Evolutionary conservation across 2,329 filamentous ascomycete genomes (phyloP).

Genomic region (Emericellopsis atlantica): DNA sequence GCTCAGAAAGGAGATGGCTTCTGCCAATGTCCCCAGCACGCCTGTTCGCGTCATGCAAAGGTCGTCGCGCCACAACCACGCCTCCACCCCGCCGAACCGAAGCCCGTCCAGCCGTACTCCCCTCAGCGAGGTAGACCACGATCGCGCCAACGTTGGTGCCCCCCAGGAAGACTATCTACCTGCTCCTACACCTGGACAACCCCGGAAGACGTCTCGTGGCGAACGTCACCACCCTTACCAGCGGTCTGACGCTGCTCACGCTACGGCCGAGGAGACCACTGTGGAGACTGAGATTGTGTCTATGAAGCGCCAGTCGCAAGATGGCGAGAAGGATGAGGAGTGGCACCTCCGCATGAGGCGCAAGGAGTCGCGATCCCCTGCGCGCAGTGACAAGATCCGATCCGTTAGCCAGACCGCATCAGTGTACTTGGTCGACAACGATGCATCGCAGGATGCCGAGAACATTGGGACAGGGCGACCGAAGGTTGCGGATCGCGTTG

Average conservation of each 20-base stretch:
- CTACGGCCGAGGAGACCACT: conserved; percentile 34
- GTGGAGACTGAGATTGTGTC: conserved; percentile 48
- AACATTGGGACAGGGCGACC: conserved; percentile 51
- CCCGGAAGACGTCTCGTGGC: conserved; percentile 71
- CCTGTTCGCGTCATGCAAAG: conserved; percentile 51
- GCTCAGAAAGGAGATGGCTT: conserved; percentile 45
- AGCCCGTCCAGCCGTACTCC: conserved; percentile 66
- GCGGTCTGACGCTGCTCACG: conserved; percentile 35
- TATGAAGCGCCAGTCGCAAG: conserved; percentile 48
- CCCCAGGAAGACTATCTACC: conserved; percentile 85
- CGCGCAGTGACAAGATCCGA: conserved; percentile 47
- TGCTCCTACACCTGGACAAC: conserved; percentile 89
- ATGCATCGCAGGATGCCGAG: conserved; percentile 57
- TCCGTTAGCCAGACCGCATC: conserved; percentile 69
- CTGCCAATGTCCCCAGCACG: conserved; percentile 39
- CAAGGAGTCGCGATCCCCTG: conserved; percentile 52
- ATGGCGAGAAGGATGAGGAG: conserved; percentile 70
- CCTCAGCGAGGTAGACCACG: conserved; percentile 87
- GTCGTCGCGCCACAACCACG: conserved; percentile 49
- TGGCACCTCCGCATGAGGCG: conserved; percentile 63
- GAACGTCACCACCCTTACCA: conserved; percentile 67
- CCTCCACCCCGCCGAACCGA: conserved; percentile 75
- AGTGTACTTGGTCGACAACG: conserved; percentile 51
- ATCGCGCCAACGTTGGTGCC: conserved; percentile 52
- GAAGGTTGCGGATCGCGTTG: conserved; percentile 44